phyloP scores from a whole-genome alignment of 768 basidiomycete species.

The Russula griseocarnosa region DNA sequence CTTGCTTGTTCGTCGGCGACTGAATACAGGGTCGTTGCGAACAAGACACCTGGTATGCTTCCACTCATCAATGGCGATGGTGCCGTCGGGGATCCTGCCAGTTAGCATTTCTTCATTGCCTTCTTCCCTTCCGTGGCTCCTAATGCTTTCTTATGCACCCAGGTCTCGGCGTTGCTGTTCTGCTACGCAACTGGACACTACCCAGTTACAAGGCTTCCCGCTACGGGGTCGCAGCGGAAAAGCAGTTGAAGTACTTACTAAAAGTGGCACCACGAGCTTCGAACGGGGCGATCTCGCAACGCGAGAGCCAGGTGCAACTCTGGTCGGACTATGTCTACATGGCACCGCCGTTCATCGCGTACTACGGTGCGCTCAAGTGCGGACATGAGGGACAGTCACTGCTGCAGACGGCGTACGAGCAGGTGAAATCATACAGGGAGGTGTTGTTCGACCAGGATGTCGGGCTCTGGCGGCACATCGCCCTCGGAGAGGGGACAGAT shows the following conservation, averaged over 20 bases:
- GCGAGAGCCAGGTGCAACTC: conserved; percentile 49
- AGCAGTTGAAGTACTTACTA: conserved; percentile 50
- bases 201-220: conserved; percentile 32
- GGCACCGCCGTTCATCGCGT: conserved; percentile 65
- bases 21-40: conserved; percentile 38
- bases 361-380: conserved; percentile 49
- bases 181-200: conserved; percentile 53
- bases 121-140: not conserved
- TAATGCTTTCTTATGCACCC: not conserved
- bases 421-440: conserved; percentile 52
- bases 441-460: conserved; percentile 42
- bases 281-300: conserved; percentile 59
- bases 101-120: conserved; percentile 33
- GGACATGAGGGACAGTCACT: conserved; percentile 36
- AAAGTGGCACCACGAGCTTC: conserved; percentile 42
- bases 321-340: conserved; percentile 61
- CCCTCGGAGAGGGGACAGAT: conserved; percentile 45
- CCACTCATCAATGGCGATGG: conserved; percentile 47
- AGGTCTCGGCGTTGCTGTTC: conserved; percentile 53
- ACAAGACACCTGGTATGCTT: conserved; percentile 37
- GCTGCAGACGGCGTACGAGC: conserved; percentile 51
- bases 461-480: conserved; percentile 56
- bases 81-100: conserved; percentile 60
- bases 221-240: conserved; percentile 42
- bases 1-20: conserved; percentile 1